A percentile compares a stretch with the other conserved stretches of the same genome.
These are phyloP conservation scores for Clitoria ternatea DNA, from an alignment of 306 rosid genomes.

Conservation along the genomic window DNA sequence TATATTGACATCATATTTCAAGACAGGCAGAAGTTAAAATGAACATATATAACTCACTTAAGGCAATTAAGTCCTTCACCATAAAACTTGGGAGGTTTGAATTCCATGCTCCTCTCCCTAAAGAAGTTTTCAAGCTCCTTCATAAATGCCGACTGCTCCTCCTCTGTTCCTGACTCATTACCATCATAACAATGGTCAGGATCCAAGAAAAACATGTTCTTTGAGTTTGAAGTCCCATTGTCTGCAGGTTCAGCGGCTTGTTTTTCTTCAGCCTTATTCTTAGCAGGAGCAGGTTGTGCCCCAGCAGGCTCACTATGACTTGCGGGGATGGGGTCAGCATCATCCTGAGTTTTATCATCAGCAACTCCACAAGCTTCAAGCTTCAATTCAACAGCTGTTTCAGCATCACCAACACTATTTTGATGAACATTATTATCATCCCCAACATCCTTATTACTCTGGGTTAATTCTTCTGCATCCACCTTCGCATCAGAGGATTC, in stretches of 20 bases:
- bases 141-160: conserved; percentile 82
- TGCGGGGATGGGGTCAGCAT: conserved; percentile 24
- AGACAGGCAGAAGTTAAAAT: not conserved
- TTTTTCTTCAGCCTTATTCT: conserved; percentile 46
- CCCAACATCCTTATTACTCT: conserved; percentile 14
- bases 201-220: conserved; percentile 48
- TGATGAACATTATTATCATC: conserved; percentile 6
- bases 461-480: conserved; percentile 33
- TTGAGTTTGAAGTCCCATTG: conserved; percentile 50
- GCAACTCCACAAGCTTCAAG: conserved; percentile 42
- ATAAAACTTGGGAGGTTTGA: conserved; percentile 93
- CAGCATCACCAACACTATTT: conserved; percentile 26
- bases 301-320: conserved; percentile 23
- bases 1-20: not conserved
- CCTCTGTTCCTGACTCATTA: conserved; percentile 88
- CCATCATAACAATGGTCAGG: conserved; percentile 61
- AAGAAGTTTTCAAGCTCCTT: conserved; percentile 86
- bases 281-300: conserved; percentile 35
- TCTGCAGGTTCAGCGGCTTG: conserved; percentile 38
- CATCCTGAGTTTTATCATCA: conserved; percentile 22
- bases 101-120: conserved; percentile 86
- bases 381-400: conserved; percentile 37
- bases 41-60: conserved; percentile 55
- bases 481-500: conserved; percentile 28
- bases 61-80: conserved; percentile 96